Evolutionary conservation across 208 protist genomes (phyloP).

Genomic region (Trypanosoma theileri): DNA sequence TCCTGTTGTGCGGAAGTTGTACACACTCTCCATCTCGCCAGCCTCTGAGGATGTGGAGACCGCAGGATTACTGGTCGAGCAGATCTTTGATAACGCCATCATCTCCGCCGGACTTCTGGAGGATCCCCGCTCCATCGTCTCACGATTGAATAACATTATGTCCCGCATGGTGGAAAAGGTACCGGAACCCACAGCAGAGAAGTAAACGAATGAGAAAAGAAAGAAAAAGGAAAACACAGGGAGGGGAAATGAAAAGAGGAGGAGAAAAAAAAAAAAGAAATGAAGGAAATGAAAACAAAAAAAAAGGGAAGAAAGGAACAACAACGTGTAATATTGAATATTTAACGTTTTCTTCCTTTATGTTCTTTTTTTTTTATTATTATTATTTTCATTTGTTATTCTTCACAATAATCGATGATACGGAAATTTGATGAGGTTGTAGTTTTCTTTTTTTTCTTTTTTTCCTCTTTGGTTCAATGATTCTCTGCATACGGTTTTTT

Average conservation of each 20-base stretch:
- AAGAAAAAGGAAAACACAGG: neutral
- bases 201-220: slow-evolving; percentile 36
- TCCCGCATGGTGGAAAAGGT: slow-evolving; percentile 89
- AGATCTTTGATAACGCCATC: slow-evolving; percentile 94
- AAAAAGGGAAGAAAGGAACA: slow-evolving; percentile 11
- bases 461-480: too few species aligned
- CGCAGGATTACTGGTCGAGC: slow-evolving; percentile 83
- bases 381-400: too few species aligned
- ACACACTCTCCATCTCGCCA: slow-evolving; percentile 80
- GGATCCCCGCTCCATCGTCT: slow-evolving; percentile 91
- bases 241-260: neutral
- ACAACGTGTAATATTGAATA: too few species aligned
- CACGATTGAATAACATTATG: slow-evolving; percentile 90
- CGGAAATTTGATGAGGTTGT: neutral
- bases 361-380: too few species aligned
- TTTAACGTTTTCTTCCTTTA: too few species aligned
- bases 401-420: too few species aligned
- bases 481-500: neutral
- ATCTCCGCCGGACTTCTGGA: slow-evolving; percentile 92
- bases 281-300: slow-evolving; percentile 17
- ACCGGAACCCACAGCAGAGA: slow-evolving; percentile 78
- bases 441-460: slow-evolving; percentile 2
- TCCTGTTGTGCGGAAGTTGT: slow-evolving; percentile 90
- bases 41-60: slow-evolving; percentile 79
- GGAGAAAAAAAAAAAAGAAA: slow-evolving; percentile 3